phyloP scores from a whole-genome alignment of 345 rosid genomes.

The Populus deltoides region DNA sequence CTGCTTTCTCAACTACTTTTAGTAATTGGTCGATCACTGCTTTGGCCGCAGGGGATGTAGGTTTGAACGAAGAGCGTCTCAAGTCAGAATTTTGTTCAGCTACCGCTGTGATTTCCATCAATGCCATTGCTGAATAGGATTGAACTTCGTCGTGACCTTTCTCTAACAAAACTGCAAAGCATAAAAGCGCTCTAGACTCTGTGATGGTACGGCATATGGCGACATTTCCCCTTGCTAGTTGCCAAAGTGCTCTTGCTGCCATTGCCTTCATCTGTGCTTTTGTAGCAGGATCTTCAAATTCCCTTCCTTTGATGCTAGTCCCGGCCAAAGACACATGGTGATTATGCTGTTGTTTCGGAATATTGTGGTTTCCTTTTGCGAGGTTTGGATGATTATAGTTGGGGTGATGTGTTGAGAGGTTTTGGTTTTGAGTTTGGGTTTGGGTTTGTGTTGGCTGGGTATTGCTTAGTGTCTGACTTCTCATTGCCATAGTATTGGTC shows the following conservation, averaged over 20 bases:
- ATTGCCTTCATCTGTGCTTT: conserved; percentile 36
- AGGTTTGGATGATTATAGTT: background rate
- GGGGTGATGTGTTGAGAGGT: background rate
- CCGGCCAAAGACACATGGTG: conserved; percentile 16
- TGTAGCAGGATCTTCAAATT: conserved; percentile 26
- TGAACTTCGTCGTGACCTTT: conserved; percentile 31
- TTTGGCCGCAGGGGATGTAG: conserved; percentile 27
- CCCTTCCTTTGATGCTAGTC: conserved; percentile 34
- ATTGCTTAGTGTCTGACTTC: background rate
- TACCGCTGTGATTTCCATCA: conserved; percentile 32
- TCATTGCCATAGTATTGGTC: conserved; percentile 12
- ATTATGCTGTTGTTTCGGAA: background rate
- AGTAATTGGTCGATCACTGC: conserved; percentile 31
- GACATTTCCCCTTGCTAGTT: conserved; percentile 18
- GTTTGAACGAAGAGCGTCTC: conserved; percentile 30
- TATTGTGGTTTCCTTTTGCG: background rate
- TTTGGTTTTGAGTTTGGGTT: background rate
- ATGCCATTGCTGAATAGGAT: conserved; percentile 30
- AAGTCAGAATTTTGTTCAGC: conserved; percentile 26
- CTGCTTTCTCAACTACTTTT: conserved; percentile 17
- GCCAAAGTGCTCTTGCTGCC: conserved; percentile 37
- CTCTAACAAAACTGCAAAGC: conserved; percentile 26
- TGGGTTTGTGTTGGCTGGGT: background rate
- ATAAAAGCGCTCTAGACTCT: conserved; percentile 30
- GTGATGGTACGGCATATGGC: conserved; percentile 23